Percentiles rank a stretch among this genome's conserved stretches.
phyloP scores from a whole-genome alignment of 495 filamentous ascomycete species.

The Poronia punctata region DNA sequence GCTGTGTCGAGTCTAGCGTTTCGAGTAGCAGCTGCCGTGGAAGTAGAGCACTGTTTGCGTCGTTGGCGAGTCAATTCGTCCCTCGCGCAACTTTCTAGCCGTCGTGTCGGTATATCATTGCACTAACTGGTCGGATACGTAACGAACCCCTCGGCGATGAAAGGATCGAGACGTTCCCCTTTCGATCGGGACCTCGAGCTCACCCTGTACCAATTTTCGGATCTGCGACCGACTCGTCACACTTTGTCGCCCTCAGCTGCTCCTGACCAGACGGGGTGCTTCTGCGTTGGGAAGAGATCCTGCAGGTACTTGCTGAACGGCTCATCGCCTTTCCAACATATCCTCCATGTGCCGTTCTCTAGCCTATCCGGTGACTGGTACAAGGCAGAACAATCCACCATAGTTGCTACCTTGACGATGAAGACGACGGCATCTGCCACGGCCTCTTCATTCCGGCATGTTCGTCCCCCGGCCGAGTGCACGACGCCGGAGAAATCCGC shows the following conservation, averaged over 20 bases:
- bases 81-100: no score
- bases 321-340: slow-evolving; percentile 18
- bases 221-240: no score
- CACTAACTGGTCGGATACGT: no score
- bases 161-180: no score
- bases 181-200: no score
- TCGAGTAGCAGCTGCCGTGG: slow-evolving; percentile 29
- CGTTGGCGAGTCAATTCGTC: no score
- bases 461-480: slow-evolving; percentile 2
- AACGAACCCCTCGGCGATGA: no score
- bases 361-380: slow-evolving; percentile 14
- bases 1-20: slow-evolving; percentile 27
- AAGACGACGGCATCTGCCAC: slow-evolving; percentile 6
- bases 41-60: slow-evolving; percentile 14
- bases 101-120: no score
- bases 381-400: slow-evolving; percentile 25
- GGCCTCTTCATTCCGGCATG: neutral
- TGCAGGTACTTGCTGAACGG: slow-evolving; percentile 22
- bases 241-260: slow-evolving; percentile 20
- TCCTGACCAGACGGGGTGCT: slow-evolving; percentile 24
- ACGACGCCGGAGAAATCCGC: neutral
- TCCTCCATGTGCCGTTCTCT: slow-evolving; percentile 16
- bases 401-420: slow-evolving; percentile 23
- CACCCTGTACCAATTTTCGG: no score
- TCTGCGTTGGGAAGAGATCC: slow-evolving; percentile 18